These are phyloP conservation scores for Pichia heedii DNA, from an alignment of 805 yeast species.

Conservation along the genomic window DNA sequence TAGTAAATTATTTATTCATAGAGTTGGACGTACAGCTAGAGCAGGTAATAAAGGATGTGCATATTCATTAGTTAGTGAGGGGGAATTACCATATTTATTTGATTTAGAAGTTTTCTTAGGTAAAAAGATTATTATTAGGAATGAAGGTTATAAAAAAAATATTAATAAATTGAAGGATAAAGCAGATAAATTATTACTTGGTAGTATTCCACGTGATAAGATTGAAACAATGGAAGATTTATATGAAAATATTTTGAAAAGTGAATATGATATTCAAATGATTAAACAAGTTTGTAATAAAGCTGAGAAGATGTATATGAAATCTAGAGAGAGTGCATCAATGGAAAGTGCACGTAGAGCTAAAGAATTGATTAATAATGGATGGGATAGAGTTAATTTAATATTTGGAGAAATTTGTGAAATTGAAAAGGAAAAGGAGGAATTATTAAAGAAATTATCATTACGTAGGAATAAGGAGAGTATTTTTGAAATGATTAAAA, in stretches of 20 bases:
- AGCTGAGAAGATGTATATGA: constrained; percentile 81
- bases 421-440: constrained; percentile 62
- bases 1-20: constrained; percentile 88
- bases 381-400: constrained; percentile 87
- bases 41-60: constrained; percentile 99
- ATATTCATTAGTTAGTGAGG: constrained; percentile 74
- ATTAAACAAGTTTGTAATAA: constrained; percentile 65
- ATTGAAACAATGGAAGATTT: constrained; percentile 70
- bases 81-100: constrained; percentile 80
- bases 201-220: constrained; percentile 66
- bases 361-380: constrained; percentile 61
- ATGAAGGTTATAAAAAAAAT: constrained; percentile 60
- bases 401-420: constrained; percentile 71
- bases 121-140: constrained; percentile 61
- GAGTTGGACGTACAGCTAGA: constrained; percentile 99
- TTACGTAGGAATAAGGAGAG: constrained; percentile 75
- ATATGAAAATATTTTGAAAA: constrained; percentile 47
- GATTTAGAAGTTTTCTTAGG: constrained; percentile 90
- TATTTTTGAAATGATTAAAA: constrained; percentile 64
- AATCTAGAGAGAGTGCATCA: constrained; percentile 83
- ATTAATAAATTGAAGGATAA: constrained; percentile 37
- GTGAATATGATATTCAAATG: constrained; percentile 59
- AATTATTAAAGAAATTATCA: constrained; percentile 60
- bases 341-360: constrained; percentile 77
- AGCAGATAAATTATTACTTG: constrained; percentile 70